A percentile compares a stretch with the other conserved stretches of the same genome.
These are phyloP conservation scores for Kalaharituber pfeilii DNA, from an alignment of 2,329 filamentous ascomycete species.

Conservation along the genomic window DNA sequence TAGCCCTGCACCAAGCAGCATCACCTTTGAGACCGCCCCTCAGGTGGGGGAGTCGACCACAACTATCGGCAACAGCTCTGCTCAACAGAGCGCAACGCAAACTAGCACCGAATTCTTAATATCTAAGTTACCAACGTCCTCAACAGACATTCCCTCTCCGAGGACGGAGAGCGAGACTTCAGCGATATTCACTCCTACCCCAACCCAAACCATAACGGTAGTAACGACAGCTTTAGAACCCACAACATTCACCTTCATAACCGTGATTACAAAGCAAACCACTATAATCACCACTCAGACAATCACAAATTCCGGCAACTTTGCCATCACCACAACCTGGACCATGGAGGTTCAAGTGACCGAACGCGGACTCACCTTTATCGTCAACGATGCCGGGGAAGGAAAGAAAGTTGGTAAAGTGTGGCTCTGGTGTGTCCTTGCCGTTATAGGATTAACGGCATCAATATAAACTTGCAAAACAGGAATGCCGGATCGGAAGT, in stretches of 20 bases:
- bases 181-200: slow-evolving; percentile 1
- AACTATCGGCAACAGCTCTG: neutral
- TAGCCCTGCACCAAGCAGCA: neutral
- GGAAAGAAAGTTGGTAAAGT: too few relatives aligned
- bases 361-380: neutral
- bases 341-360: neutral
- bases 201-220: neutral
- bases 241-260: slow-evolving; percentile 4
- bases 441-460: too few relatives aligned
- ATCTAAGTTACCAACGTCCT: neutral
- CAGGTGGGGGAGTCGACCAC: neutral
- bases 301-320: neutral
- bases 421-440: too few relatives aligned
- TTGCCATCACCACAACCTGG: neutral
- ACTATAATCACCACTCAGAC: neutral
- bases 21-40: neutral
- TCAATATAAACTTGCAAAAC: too few relatives aligned
- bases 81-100: too few relatives aligned
- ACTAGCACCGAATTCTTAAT: neutral
- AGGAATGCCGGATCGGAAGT: too few relatives aligned
- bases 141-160: too few relatives aligned
- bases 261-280: neutral
- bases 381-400: neutral
- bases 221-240: neutral
- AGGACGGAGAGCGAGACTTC: too few relatives aligned